Conservation (phyloP, 164 flowering plant species). For the Brasenia schreberi region DNA sequence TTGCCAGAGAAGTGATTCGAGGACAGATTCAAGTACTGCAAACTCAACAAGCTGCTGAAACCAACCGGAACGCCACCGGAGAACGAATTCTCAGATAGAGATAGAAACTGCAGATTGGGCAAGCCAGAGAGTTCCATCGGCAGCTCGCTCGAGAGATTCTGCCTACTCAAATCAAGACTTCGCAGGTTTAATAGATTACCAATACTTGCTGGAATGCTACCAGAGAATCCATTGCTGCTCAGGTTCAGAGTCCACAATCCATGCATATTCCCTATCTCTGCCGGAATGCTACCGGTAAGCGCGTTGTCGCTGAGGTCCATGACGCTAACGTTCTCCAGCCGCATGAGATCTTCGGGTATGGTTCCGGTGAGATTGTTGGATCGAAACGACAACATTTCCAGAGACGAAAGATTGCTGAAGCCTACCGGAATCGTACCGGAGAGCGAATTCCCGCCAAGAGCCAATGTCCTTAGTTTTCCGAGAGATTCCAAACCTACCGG, state of each 20-base stretch:
- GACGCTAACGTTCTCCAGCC: slow-evolving; percentile 31
- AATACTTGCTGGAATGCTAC: slow-evolving; percentile 36
- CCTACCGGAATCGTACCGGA: slow-evolving; percentile 34
- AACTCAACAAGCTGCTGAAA: slow-evolving; percentile 46
- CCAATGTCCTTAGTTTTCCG: slow-evolving; percentile 24
- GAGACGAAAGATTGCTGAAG: slow-evolving; percentile 19
- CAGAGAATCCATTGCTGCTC: slow-evolving; percentile 47
- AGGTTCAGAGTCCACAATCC: slow-evolving; percentile 34
- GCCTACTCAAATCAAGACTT: slow-evolving; percentile 53
- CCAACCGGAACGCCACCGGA: slow-evolving; percentile 59
- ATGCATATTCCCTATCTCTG: slow-evolving; percentile 26
- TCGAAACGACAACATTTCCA: slow-evolving; percentile 38
- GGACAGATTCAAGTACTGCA: slow-evolving; percentile 37
- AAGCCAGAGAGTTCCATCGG: slow-evolving; percentile 59
- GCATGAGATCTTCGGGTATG: slow-evolving; percentile 32
- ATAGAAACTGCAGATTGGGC: slow-evolving; percentile 45
- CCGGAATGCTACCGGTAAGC: slow-evolving; percentile 30
- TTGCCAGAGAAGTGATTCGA: slow-evolving; percentile 39
- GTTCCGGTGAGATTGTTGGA: slow-evolving; percentile 36
- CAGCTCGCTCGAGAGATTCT: slow-evolving; percentile 41
- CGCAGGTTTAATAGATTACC: slow-evolving; percentile 37
- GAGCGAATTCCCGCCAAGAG: slow-evolving; percentile 46
- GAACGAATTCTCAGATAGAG: slow-evolving; percentile 39
- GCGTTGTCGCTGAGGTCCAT: slow-evolving; percentile 41
- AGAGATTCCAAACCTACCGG: slow-evolving; percentile 29